Conservation (phyloP, 495 filamentous ascomycete genomes). For the Pseudoneurospora amorphoporcata region DNA sequence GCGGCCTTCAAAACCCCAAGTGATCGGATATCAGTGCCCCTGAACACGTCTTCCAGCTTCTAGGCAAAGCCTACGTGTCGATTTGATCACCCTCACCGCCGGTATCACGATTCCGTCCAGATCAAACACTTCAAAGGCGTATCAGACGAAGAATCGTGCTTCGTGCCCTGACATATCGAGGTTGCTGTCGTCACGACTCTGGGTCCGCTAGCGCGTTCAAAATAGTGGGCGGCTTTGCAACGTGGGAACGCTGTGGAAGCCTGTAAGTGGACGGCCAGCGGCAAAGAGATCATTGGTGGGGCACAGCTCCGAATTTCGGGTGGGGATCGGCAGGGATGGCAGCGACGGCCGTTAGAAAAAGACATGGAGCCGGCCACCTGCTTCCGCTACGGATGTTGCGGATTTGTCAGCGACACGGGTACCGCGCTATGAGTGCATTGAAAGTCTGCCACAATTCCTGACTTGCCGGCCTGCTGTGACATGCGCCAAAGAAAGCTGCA, state of each 20-base stretch:
- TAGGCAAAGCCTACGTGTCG: background rate
- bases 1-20: background rate
- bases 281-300: background rate
- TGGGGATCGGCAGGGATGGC: background rate
- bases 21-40: background rate
- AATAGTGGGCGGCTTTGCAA: background rate
- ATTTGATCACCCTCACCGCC: background rate
- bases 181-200: background rate
- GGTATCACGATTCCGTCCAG: background rate
- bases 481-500: conserved; percentile 4
- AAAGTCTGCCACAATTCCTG: background rate
- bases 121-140: background rate
- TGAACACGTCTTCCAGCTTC: background rate
- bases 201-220: background rate
- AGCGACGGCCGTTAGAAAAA: background rate
- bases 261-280: background rate
- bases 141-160: background rate
- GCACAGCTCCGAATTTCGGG: conserved; percentile 1
- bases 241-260: background rate
- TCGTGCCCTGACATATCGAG: background rate
- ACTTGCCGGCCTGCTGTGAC: background rate
- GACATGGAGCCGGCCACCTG: background rate
- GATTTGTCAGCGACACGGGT: background rate
- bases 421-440: background rate
- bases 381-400: background rate